Evolutionary conservation across 805 yeast genomes (phyloP), one percentile per base, ranked within the genome.

Genomic region (Diddensiella santjacobensis): DNA sequence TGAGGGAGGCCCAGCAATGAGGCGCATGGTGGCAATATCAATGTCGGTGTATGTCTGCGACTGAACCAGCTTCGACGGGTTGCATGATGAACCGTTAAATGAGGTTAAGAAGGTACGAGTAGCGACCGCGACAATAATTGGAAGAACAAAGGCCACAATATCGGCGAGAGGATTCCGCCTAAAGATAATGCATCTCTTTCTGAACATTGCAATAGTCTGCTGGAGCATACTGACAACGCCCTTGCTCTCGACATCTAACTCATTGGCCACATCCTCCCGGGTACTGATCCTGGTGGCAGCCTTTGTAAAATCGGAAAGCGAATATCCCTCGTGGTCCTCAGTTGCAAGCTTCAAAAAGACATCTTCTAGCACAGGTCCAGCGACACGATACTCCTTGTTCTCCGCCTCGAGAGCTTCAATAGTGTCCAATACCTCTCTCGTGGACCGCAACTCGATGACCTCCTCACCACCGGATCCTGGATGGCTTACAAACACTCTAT

Each of bases 311-410:
- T 23, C 36, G 15, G 44, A 13, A 11, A 5, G 5, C 11, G 45
- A 47, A 24, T 29, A 10, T 3, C 22, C n/a, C 23, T 46, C 49
- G 49, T 54, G 59, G 33, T 64, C 64, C 35, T 55, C 55, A 13
- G 51, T 56, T 20, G 66, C 68, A 17, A 65, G 53, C 19, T 54
- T 52, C 47, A 66, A 48, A 42, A 66, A 66, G 18, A 64, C 69
- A 39, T 56, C 64, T 47, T 66, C 70, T 22, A 66, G 54, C 40
- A 56, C 59, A 6, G 70, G 69, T 2, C 66, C 67, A n/a, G 64
- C 59, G n/a, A 66, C 60, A 19, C 64, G 49, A 33, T 58, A 62
- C 17, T 46, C 30, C 6, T 56, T 47, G 3, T 59, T 60, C 22
- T 51, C 51, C 8, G 40, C 26, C 42, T 61, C 64, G 19, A 63